These are phyloP conservation scores for Trametes villosa DNA, from an alignment of 768 basidiomycete genomes.

Conservation along the genomic window DNA sequence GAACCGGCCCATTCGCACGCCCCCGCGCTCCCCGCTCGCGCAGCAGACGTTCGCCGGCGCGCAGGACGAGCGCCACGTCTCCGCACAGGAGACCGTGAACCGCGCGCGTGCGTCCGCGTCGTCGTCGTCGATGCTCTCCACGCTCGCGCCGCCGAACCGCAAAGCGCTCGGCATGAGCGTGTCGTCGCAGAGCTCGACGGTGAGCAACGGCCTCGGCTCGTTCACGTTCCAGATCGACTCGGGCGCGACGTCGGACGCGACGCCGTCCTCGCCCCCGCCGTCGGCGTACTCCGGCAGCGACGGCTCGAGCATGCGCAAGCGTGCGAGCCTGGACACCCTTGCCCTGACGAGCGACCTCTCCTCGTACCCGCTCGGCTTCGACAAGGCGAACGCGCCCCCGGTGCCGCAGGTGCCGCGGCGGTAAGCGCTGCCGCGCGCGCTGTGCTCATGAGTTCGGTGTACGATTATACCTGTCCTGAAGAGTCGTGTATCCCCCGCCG, in stretches of 20 bases:
- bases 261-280: slow-evolving; percentile 33
- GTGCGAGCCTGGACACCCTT: slow-evolving; percentile 85
- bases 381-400: slow-evolving; percentile 36
- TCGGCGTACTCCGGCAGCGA: slow-evolving; percentile 32
- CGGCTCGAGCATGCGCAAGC: slow-evolving; percentile 53
- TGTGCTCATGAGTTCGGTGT: slow-evolving; percentile 18
- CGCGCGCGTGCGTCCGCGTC: slow-evolving; percentile 20
- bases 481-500: slow-evolving; percentile 17
- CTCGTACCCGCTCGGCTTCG: slow-evolving; percentile 82
- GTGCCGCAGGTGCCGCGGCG: slow-evolving; percentile 21
- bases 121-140: slow-evolving; percentile 13
- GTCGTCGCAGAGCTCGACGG: slow-evolving; percentile 75
- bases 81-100: slow-evolving; percentile 15
- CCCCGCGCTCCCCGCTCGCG: slow-evolving; percentile 71
- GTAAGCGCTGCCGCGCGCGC: neutral
- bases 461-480: slow-evolving; percentile 18
- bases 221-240: slow-evolving; percentile 89
- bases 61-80: slow-evolving; percentile 17
- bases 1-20: slow-evolving; percentile 74
- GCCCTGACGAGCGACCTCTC: slow-evolving; percentile 82
- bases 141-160: slow-evolving; percentile 54
- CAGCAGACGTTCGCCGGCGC: slow-evolving; percentile 54
- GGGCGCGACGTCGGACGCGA: slow-evolving; percentile 45
- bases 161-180: slow-evolving; percentile 72
- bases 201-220: slow-evolving; percentile 79